phyloP scores from a whole-genome alignment of 2,329 filamentous ascomycete species.

The Paracoccidioides lutzii region DNA sequence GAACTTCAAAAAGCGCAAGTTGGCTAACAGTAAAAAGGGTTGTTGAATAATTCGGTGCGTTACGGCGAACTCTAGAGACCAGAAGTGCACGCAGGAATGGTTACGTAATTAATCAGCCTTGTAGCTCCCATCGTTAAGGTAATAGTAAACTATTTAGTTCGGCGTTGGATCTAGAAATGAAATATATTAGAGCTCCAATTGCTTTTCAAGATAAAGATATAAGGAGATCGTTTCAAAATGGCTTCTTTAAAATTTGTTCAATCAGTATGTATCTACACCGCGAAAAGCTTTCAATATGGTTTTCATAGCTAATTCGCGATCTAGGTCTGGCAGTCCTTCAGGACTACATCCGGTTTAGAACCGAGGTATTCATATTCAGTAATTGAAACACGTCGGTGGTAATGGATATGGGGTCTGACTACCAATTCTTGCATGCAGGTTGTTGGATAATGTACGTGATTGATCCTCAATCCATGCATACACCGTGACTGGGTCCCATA shows the following conservation, averaged over 20 bases:
- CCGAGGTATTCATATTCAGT: conserved; percentile 49
- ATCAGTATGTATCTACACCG: conserved; percentile 38
- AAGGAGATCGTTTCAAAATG: conserved; percentile 24
- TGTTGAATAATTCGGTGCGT: not conserved
- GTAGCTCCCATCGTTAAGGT: not conserved
- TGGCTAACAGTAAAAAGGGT: too few species aligned
- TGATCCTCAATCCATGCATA: not conserved
- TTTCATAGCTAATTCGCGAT: conserved; percentile 6
- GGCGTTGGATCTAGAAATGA: too few species aligned
- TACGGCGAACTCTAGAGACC: not conserved
- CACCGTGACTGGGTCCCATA: not conserved
- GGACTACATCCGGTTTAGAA: conserved; percentile 73
- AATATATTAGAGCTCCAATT: not conserved
- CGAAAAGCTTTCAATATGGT: conserved; percentile 9
- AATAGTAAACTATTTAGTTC: too few species aligned
- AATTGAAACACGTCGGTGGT: not conserved
- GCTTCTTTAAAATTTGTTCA: conserved; percentile 50
- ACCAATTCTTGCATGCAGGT: conserved; percentile 9
- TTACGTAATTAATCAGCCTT: not conserved
- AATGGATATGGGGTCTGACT: not conserved
- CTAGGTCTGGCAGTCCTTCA: conserved; percentile 76
- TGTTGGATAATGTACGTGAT: conserved; percentile 30
- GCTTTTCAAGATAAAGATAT: not conserved
- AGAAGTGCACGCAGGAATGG: not conserved
- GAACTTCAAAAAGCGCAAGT: not conserved